Conservation (phyloP, 768 basidiomycete species). For the Dentipellis fragilis region DNA sequence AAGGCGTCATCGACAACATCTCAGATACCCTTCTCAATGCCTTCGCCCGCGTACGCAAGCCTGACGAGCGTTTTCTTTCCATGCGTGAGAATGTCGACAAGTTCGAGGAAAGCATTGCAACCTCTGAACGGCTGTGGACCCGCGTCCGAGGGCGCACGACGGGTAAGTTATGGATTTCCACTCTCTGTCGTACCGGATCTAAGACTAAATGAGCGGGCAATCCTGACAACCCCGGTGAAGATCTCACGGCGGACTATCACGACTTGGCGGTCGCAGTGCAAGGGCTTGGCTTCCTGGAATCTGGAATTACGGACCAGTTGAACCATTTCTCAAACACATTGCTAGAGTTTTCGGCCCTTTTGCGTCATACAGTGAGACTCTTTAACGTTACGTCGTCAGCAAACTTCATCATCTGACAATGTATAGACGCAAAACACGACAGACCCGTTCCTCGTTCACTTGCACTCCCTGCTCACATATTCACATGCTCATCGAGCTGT, state of each 20-base stretch:
- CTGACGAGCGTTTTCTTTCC: slow-evolving; percentile 87
- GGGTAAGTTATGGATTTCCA: slow-evolving; percentile 48
- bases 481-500: slow-evolving; percentile 91
- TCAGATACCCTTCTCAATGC: slow-evolving; percentile 96
- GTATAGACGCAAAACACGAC: slow-evolving; percentile 77
- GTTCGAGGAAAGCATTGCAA: slow-evolving; percentile 86
- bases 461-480: slow-evolving; percentile 90
- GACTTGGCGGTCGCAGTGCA: slow-evolving; percentile 94
- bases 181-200: slow-evolving; percentile 36
- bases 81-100: slow-evolving; percentile 92
- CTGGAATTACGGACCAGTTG: slow-evolving; percentile 94
- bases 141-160: slow-evolving; percentile 74
- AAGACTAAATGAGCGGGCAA: slow-evolving; percentile 81
- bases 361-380: slow-evolving; percentile 68
- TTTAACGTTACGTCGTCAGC: not conserved
- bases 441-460: slow-evolving; percentile 83
- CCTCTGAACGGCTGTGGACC: slow-evolving; percentile 73
- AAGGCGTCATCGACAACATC: slow-evolving; percentile 85
- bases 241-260: slow-evolving; percentile 95
- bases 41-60: slow-evolving; percentile 91
- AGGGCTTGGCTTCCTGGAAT: slow-evolving; percentile 94
- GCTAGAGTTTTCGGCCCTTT: slow-evolving; percentile 84
- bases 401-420: not conserved
- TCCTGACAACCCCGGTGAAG: slow-evolving; percentile 68
- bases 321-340: slow-evolving; percentile 96